phyloP scores from a whole-genome alignment of 768 basidiomycete species.

The Phaeotremella fagi region DNA sequence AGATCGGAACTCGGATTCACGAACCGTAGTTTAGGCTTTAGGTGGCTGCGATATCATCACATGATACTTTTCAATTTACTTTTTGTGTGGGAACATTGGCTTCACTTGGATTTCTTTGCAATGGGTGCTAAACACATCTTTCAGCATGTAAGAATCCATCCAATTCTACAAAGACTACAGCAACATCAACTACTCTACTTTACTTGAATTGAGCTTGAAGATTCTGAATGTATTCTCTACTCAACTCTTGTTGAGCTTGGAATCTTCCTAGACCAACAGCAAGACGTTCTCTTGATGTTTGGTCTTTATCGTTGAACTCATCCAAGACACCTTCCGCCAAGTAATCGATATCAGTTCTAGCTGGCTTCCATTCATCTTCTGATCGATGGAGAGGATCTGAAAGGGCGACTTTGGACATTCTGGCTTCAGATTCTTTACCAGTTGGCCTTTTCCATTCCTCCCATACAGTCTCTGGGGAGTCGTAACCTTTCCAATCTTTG shows the following conservation, averaged over 20 bases:
- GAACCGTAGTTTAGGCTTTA: too few species aligned
- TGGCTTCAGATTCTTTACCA: constrained; percentile 7
- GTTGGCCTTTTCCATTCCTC: constrained; percentile 11
- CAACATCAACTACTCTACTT: too few species aligned
- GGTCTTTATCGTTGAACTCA: constrained; percentile 34
- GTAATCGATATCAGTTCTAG: constrained; percentile 25
- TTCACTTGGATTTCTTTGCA: too few species aligned
- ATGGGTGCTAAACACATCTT: too few species aligned
- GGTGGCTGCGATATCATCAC: too few species aligned
- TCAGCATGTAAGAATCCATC: too few species aligned
- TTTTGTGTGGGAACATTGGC: too few species aligned
- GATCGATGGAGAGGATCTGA: constrained; percentile 24
- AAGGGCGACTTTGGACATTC: constrained; percentile 20
- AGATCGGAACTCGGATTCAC: too few species aligned
- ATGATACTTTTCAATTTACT: too few species aligned
- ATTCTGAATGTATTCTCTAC: not conserved
- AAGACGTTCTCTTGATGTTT: constrained; percentile 21
- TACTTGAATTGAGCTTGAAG: too few species aligned
- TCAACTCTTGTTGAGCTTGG: not conserved
- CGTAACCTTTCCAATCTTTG: constrained; percentile 7
- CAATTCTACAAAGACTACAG: too few species aligned
- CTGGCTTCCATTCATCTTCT: constrained; percentile 21
- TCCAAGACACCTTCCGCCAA: constrained; percentile 37
- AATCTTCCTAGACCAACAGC: not conserved
- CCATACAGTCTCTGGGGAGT: constrained; percentile 23